phyloP scores from a whole-genome alignment of 352 stramenopile genomes.

The Pythium oligandrum region DNA sequence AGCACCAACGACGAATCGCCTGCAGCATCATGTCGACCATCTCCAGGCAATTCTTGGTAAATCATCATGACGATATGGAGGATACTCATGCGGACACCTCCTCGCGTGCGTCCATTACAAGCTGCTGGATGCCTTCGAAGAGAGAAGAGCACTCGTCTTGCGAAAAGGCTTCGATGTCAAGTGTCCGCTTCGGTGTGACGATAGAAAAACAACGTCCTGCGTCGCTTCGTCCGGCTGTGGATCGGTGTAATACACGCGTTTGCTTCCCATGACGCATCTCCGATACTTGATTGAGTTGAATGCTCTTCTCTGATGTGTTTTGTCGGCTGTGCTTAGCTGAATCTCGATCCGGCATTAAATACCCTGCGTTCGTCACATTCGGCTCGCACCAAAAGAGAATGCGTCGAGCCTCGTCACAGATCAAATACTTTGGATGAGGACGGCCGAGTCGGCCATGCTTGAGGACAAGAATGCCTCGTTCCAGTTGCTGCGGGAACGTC shows the following conservation, averaged over 20 bases:
- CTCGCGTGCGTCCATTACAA: not conserved
- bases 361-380: slow-evolving; percentile 14
- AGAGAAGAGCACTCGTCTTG: slow-evolving; percentile 11
- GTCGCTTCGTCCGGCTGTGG: slow-evolving; percentile 16
- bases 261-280: slow-evolving; percentile 13
- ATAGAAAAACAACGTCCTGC: slow-evolving; percentile 17
- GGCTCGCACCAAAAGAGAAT: slow-evolving; percentile 14
- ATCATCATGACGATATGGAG: too few species aligned
- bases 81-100: too few species aligned
- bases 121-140: slow-evolving; percentile 7
- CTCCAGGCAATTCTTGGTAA: too few species aligned
- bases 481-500: too few species aligned
- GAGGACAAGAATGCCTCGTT: not conserved
- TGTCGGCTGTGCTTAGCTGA: not conserved
- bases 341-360: not conserved
- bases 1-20: too few species aligned
- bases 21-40: too few species aligned
- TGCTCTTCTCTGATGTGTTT: slow-evolving; percentile 8
- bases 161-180: slow-evolving; percentile 21
- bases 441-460: slow-evolving; percentile 17
- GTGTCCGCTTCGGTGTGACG: slow-evolving; percentile 11
- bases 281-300: slow-evolving; percentile 14
- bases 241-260: slow-evolving; percentile 16
- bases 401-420: slow-evolving; percentile 9
- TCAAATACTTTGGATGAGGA: slow-evolving; percentile 18